Evolutionary conservation across 371 early-diverging fungal species (phyloP).

Genomic region (Parasitella parasitica): DNA sequence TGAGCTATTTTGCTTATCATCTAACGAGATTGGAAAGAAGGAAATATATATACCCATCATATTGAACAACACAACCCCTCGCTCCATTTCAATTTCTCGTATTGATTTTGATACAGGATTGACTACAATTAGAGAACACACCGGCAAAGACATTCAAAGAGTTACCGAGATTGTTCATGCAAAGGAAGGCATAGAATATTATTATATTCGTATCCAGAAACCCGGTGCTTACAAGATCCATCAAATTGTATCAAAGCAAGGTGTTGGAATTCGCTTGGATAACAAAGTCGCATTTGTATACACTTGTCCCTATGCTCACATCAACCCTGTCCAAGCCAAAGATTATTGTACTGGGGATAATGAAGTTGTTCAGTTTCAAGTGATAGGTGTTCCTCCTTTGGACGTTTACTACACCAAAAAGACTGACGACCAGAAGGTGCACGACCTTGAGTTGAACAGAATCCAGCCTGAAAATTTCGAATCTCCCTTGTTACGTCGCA

Average conservation of each 20-base stretch:
- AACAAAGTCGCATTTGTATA: constrained; percentile 35
- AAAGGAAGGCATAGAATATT: constrained; percentile 38
- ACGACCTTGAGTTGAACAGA: constrained; percentile 29
- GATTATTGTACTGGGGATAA: constrained; percentile 44
- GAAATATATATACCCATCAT: constrained; percentile 48
- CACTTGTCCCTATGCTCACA: constrained; percentile 41
- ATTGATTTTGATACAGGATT: constrained; percentile 41
- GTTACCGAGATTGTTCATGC: constrained; percentile 43
- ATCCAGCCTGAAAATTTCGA: constrained; percentile 43
- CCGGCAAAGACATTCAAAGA: constrained; percentile 34
- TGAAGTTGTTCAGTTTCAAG: constrained; percentile 29
- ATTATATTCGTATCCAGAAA: constrained; percentile 32
- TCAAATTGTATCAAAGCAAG: constrained; percentile 37
- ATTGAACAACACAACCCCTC: constrained; percentile 50
- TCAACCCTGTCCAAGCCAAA: constrained; percentile 10
- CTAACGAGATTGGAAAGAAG: constrained; percentile 29
- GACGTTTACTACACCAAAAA: constrained; percentile 35
- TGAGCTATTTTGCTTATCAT: constrained; percentile 43
- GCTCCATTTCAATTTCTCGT: constrained; percentile 34
- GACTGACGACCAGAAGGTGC: neutral
- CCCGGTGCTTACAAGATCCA: constrained; percentile 46
- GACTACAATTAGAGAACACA: constrained; percentile 9
- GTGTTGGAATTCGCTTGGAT: constrained; percentile 38
- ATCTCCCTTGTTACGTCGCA: constrained; percentile 30
- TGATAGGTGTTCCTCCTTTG: constrained; percentile 46